phyloP scores from a whole-genome alignment of 2,329 filamentous ascomycete genomes.

The Nannizziopsis arthrosporioides region DNA sequence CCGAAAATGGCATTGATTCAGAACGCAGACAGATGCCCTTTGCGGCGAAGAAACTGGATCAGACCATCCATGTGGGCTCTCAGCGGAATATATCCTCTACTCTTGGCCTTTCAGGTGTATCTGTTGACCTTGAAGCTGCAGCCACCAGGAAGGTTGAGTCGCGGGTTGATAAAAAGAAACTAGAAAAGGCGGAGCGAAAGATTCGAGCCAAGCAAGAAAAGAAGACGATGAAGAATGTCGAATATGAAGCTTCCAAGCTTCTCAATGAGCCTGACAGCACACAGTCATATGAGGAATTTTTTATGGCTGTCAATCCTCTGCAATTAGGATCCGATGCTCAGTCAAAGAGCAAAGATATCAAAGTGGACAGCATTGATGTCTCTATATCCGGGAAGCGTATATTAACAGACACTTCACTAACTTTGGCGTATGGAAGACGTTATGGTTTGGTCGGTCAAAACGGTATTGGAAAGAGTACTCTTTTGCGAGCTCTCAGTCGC shows the following conservation, averaged over 20 bases:
- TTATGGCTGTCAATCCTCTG: constrained; percentile 97
- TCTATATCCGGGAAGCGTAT: constrained; percentile 83
- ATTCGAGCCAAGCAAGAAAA: constrained; percentile 97
- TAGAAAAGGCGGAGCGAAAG: constrained; percentile 96
- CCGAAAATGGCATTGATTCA: constrained; percentile 55
- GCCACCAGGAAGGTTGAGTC: constrained; percentile 91
- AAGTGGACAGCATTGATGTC: constrained; percentile 90
- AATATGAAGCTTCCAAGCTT: constrained; percentile 88
- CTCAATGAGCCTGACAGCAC: constrained; percentile 71
- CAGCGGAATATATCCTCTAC: constrained; percentile 96
- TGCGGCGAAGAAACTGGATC: constrained; percentile 73
- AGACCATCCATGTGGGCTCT: constrained; percentile 86
- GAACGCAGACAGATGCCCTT: constrained; percentile 60
- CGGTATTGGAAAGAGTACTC: constrained; percentile 96
- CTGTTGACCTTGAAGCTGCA: constrained; percentile 85
- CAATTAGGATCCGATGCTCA: constrained; percentile 61
- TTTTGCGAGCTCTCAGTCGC: constrained; percentile 78
- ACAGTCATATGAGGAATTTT: constrained; percentile 97
- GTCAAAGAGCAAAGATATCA: constrained; percentile 96
- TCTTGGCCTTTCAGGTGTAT: constrained; percentile 69
- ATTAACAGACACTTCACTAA: constrained; percentile 78
- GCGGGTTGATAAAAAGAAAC: constrained; percentile 94
- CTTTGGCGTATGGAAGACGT: constrained; percentile 78
- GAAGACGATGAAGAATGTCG: constrained; percentile 95
- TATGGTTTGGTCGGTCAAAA: constrained; percentile 98